phyloP scores from a whole-genome alignment of 768 basidiomycete genomes.

The Rhizopogon rudus region DNA sequence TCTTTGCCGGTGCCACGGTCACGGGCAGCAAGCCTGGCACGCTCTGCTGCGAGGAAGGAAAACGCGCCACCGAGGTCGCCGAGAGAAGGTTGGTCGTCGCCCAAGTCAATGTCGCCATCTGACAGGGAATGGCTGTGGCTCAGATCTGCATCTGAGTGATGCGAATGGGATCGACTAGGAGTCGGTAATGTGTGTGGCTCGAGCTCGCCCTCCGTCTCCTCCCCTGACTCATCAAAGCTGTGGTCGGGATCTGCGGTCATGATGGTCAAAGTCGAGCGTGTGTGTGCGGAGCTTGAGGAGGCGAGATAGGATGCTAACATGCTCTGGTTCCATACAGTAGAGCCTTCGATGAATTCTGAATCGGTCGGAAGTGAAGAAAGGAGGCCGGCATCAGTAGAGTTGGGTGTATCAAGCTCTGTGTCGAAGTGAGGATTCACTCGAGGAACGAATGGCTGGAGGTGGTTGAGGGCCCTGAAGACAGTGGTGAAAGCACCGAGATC shows the following conservation, averaged over 20 bases:
- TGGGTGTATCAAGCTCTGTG: slow-evolving; percentile 17
- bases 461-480: slow-evolving; percentile 62
- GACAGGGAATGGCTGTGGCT: slow-evolving; percentile 3
- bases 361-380: slow-evolving; percentile 21
- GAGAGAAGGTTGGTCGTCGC: slow-evolving; percentile 53
- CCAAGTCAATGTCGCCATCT: slow-evolving; percentile 21
- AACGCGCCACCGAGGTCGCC: slow-evolving; percentile 71
- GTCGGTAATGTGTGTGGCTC: slow-evolving; percentile 21
- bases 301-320: slow-evolving; percentile 56
- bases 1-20: slow-evolving; percentile 19
- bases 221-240: slow-evolving; percentile 18
- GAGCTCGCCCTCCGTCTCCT: slow-evolving; percentile 35
- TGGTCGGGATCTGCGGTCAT: slow-evolving; percentile 4
- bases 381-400: slow-evolving; percentile 23
- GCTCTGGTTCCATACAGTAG: slow-evolving; percentile 63
- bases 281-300: slow-evolving; percentile 20
- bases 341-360: slow-evolving; percentile 40
- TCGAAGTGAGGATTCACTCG: slow-evolving; percentile 16
- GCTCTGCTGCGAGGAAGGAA: slow-evolving; percentile 70
- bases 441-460: slow-evolving; percentile 44
- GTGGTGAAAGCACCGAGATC: slow-evolving; percentile 70
- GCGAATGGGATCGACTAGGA: slow-evolving; percentile 10
- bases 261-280: neutral
- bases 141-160: neutral
- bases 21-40: slow-evolving; percentile 50